Conservation (phyloP, 129 eudicot species). For the Tagetes erecta region DNA sequence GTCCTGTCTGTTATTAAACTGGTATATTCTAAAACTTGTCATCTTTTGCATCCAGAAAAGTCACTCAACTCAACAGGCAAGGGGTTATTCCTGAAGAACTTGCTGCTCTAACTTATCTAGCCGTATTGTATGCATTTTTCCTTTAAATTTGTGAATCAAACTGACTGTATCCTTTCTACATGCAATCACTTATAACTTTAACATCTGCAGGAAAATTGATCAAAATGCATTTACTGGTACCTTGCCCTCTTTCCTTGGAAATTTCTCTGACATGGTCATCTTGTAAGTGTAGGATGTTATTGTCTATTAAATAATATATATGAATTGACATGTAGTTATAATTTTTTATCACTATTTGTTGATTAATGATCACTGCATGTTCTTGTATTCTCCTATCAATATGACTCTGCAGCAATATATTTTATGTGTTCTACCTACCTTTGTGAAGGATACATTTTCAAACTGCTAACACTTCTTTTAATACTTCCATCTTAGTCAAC, state of each 20-base stretch:
- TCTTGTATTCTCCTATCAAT: not conserved
- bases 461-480: not conserved
- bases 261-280: conserved; percentile 37
- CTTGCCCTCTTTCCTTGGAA: conserved; percentile 60
- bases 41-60: conserved; percentile 41
- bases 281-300: conserved; percentile 39
- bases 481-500: conserved; percentile 15
- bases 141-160: not conserved
- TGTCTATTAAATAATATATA: not conserved
- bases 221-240: conserved; percentile 70
- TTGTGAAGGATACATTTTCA: not conserved
- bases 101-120: conserved; percentile 43
- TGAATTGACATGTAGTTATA: not conserved
- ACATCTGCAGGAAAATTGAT: conserved; percentile 45
- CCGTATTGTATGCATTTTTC: conserved; percentile 40
- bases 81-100: conserved; percentile 54
- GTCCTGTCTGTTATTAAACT: not conserved
- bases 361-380: no score
- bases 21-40: conserved; percentile 1
- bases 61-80: conserved; percentile 35
- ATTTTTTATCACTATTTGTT: no score
- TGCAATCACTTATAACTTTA: not conserved
- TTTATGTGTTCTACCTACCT: not conserved
- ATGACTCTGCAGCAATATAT: not conserved
- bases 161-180: conserved; percentile 5